Base-by-base conservation (phyloP, 2,329 filamentous ascomycete genomes). In the Aspergillus melleus region DNA sequence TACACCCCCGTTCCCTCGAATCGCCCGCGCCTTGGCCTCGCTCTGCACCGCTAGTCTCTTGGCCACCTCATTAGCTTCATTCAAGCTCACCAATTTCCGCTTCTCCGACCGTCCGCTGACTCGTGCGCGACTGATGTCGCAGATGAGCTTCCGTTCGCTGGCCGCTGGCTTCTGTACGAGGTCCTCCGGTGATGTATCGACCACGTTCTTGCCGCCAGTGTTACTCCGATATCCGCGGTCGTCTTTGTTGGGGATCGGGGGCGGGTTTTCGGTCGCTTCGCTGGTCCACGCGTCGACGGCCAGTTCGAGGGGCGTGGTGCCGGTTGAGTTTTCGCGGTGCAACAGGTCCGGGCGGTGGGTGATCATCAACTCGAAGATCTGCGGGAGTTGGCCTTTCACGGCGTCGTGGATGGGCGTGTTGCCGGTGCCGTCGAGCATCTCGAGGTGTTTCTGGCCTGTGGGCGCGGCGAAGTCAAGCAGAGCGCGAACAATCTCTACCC, bases 311-410 rank as follows among this genome's bases (percentile, higher is more conserved):
- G 91, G 88, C 0, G 90, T 95, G 16, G 85, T 83, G 1, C 91
- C 91, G 0, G 90, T 90, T 0, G 90, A 86, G 65, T 93, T 93
- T 72, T 95, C 91, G 22, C 87, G 84, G 65, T 85, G 82, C 0
- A 92, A 76, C 1, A 92, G 79, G 26, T 81, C 79, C 0, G 88
- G 84, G 19, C 84, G 80, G 64, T 78, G 78, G 10, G 83, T 76
- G 11, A 92, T 74, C 46, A 77, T 69, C 11, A 66, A 16, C 16
- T 68, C 58, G 3, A 90, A 87, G 29, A 90, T 80, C 65, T 86
- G 78, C 14, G 82, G 80, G 1, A 88, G 76, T 42, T 85, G 82
- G 6, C 76, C 55, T 29, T 70, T 71, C 24, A 78, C 70, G 1
- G 70, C 70, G 2, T 68, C 61, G 61, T 82, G 80, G 10, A 80